Evolutionary conservation across 176 grass and related monocot species (phyloP).

Genomic region (Carex scoparia): DNA sequence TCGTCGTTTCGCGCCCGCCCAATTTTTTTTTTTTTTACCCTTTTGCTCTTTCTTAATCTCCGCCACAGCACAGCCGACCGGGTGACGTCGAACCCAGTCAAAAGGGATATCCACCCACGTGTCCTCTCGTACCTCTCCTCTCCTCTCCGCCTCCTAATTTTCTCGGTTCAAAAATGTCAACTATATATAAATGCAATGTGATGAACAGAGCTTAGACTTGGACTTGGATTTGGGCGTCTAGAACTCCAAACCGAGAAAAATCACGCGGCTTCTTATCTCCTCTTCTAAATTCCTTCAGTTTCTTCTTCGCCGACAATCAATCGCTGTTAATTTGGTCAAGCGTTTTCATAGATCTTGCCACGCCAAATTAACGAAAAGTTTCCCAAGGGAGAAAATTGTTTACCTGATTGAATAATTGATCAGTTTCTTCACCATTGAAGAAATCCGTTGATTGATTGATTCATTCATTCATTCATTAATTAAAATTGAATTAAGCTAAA

Average conservation of each 20-base stretch:
- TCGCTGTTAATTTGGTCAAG: background rate
- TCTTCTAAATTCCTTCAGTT: background rate
- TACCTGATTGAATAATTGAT: background rate
- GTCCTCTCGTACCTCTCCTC: background rate
- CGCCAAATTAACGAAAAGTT: background rate
- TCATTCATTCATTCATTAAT: background rate
- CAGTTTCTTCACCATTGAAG: background rate
- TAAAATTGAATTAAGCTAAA: background rate
- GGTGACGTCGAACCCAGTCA: background rate
- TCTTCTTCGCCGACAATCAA: background rate
- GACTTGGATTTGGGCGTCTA: background rate
- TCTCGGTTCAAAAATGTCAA: slow-evolving; percentile 10
- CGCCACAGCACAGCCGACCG: background rate
- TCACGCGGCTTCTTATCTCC: background rate
- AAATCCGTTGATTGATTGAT: background rate
- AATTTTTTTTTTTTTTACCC: background rate
- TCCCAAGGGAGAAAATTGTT: background rate
- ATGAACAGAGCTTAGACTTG: background rate
- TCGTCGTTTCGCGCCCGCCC: slow-evolving; percentile 8
- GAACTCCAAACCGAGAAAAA: background rate
- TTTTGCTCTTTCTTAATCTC: background rate
- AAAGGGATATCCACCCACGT: slow-evolving; percentile 20
- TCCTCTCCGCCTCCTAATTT: background rate
- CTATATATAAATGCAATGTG: background rate
- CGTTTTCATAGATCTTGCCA: background rate